A percentile compares a stretch with the other conserved stretches of the same genome.
phyloP scores from a whole-genome alignment of 2,329 filamentous ascomycete genomes.

The Cladophialophora exuberans region DNA sequence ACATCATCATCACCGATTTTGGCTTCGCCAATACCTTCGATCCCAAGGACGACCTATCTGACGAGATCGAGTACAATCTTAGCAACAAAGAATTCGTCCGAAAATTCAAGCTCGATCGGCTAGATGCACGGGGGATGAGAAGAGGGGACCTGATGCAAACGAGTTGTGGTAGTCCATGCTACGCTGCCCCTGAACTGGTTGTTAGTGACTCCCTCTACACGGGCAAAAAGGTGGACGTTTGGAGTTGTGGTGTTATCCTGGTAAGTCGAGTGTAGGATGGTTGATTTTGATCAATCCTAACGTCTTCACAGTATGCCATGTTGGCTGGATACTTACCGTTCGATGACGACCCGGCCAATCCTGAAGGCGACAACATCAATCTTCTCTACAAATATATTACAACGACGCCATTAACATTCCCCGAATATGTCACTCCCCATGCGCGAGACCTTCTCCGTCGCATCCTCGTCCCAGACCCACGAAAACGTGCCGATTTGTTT shows the following conservation, averaged over 20 bases:
- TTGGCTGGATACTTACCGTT: conserved; percentile 96
- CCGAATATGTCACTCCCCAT: conserved; percentile 97
- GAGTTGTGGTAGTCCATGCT: conserved; percentile 96
- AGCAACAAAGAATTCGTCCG: conserved; percentile 88
- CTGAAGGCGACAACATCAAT: conserved; percentile 98
- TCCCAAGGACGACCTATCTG: conserved; percentile 79
- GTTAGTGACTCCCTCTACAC: conserved; percentile 98
- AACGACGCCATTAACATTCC: conserved; percentile 93
- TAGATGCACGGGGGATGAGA: conserved; percentile 73
- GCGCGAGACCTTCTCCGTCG: conserved; percentile 88
- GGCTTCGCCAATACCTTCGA: conserved; percentile 99
- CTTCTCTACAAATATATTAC: conserved; percentile 99
- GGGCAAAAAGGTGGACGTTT: conserved; percentile 96
- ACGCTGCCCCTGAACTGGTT: conserved; percentile 93
- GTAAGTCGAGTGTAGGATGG: conserved; percentile 60
- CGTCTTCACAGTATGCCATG: conserved; percentile 84
- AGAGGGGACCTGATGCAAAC: conserved; percentile 98
- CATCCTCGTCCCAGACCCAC: conserved; percentile 92
- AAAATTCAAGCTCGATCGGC: conserved; percentile 78
- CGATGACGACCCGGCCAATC: conserved; percentile 96
- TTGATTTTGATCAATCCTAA: conserved; percentile 13
- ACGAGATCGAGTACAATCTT: conserved; percentile 87
- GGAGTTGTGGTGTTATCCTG: conserved; percentile 98
- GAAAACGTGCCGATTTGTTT: conserved; percentile 92
- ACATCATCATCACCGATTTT: conserved; percentile 99